Evolutionary conservation across 805 yeast species (phyloP).

Genomic region (Wickerhamiella vanderwaltii): DNA sequence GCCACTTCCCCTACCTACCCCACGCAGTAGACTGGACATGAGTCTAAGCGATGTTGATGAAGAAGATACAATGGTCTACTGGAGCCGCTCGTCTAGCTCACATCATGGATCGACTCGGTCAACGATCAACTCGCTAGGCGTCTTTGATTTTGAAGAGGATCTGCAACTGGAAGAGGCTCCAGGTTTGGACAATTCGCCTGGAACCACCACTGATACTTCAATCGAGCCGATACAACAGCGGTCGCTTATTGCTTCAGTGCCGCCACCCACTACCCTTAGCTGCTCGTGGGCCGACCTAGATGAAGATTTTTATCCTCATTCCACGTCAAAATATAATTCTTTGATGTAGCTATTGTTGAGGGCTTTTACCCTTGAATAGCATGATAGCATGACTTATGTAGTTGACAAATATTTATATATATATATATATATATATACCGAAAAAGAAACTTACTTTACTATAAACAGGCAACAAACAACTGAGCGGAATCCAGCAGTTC

Average conservation of each 20-base stretch:
- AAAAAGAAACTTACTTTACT: too few relatives aligned
- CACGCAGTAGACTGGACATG: neutral
- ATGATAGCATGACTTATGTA: too few relatives aligned
- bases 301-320: constrained; percentile 9
- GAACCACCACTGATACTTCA: neutral
- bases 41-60: neutral
- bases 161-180: neutral
- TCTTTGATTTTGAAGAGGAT: constrained; percentile 10
- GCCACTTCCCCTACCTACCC: constrained; percentile 7
- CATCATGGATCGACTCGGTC: neutral
- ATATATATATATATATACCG: too few relatives aligned
- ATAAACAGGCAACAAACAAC: too few relatives aligned
- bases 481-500: too few relatives aligned
- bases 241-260: neutral
- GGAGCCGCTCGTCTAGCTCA: constrained; percentile 2
- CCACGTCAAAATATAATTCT: neutral
- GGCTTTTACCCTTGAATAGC: too few relatives aligned
- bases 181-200: neutral
- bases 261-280: neutral
- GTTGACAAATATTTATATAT: too few relatives aligned
- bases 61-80: neutral
- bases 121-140: neutral
- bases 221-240: constrained; percentile 1
- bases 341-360: neutral
- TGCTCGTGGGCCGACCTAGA: constrained; percentile 14